Evolutionary conservation across 257 asterid species (phyloP).

Genomic region (Nicotiana knightiana): DNA sequence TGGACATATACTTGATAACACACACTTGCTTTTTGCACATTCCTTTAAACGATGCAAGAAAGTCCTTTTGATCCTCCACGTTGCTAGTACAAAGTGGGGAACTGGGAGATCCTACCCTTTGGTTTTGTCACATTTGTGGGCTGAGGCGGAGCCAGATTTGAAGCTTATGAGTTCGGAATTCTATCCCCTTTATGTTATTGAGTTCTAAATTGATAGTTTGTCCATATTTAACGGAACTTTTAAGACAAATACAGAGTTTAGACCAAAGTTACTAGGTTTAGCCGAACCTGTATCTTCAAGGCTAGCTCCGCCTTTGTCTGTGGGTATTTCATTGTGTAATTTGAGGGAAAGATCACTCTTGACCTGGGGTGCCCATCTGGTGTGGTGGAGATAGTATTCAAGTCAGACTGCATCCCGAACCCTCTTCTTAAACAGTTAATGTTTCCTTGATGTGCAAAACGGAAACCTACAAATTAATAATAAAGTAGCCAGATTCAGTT

Average conservation of each 20-base stretch:
- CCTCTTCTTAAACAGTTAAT: not conserved
- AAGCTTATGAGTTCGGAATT: no score
- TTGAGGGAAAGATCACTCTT: not conserved
- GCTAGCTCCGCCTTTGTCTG: not conserved
- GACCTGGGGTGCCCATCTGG: not conserved
- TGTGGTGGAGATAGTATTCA: not conserved
- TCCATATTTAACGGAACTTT: no score
- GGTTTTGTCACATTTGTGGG: not conserved
- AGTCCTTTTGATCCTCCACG: no score
- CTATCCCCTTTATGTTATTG: no score
- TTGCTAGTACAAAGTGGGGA: not conserved
- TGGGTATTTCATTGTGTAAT: not conserved
- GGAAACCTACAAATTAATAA: not conserved
- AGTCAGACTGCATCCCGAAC: not conserved
- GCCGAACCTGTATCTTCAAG: not conserved
- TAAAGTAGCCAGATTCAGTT: not conserved
- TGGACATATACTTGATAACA: not conserved
- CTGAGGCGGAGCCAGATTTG: not conserved
- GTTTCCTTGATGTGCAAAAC: not conserved
- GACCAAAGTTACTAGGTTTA: no score
- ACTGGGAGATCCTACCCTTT: not conserved
- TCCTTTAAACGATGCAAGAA: not conserved
- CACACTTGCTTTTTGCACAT: not conserved
- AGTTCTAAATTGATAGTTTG: no score
- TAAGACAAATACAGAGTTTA: no score